These are phyloP conservation scores for Ophiostoma quercus DNA, from an alignment of 2,329 filamentous ascomycete species.

Conservation along the genomic window DNA sequence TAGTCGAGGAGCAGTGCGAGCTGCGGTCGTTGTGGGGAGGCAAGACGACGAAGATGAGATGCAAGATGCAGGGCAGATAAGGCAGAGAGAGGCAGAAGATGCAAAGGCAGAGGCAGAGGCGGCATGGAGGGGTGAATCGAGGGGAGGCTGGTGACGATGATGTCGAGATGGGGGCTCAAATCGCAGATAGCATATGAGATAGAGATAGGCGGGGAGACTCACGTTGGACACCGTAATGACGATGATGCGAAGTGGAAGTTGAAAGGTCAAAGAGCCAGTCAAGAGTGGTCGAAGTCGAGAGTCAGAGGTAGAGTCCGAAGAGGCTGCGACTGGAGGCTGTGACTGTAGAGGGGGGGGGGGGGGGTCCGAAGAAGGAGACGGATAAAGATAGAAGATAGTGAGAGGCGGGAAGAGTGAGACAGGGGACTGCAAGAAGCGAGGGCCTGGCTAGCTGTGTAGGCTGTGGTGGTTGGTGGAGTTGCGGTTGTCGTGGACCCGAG, in stretches of 20 bases:
- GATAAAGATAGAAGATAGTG: slow-evolving; percentile 4
- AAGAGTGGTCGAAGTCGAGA: slow-evolving; percentile 2
- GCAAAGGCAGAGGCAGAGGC: not conserved
- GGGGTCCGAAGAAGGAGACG: slow-evolving; percentile 11
- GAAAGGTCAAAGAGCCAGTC: not conserved
- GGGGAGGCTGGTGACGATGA: not conserved
- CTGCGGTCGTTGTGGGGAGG: not conserved
- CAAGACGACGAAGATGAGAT: not conserved
- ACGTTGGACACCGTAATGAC: not conserved
- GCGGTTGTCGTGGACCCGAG: not conserved
- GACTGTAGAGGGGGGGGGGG: not conserved
- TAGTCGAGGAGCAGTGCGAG: slow-evolving; percentile 12
- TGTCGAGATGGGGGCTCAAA: not conserved
- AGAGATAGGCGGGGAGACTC: not conserved
- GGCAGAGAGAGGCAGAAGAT: not conserved
- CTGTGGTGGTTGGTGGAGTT: slow-evolving; percentile 10
- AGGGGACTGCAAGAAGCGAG: slow-evolving; percentile 13
- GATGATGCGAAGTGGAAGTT: slow-evolving; percentile 1
- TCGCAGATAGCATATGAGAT: not conserved
- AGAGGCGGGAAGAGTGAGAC: slow-evolving; percentile 16
- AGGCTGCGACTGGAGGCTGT: not conserved
- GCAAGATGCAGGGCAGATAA: not conserved
- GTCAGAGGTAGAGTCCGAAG: not conserved
- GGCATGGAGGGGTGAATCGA: not conserved
- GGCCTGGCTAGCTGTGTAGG: not conserved